Evolutionary conservation across 2,329 filamentous ascomycete species (phyloP).

Genomic region (Septoria linicola): DNA sequence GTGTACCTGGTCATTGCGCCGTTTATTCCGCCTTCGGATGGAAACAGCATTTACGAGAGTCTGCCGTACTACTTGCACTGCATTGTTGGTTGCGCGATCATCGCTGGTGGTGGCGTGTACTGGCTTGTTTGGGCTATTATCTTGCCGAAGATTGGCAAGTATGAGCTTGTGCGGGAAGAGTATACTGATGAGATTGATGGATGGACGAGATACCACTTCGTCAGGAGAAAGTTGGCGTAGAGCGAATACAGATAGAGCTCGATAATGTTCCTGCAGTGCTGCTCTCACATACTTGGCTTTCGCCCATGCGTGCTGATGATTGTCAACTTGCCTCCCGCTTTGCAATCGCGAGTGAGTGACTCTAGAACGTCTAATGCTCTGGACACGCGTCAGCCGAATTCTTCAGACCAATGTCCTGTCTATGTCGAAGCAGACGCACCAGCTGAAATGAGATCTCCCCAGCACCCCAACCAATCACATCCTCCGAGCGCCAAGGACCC

Average conservation of each 20-base stretch:
- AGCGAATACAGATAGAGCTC: neutral
- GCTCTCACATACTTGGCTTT: too few species aligned
- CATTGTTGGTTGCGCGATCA: slow-evolving; percentile 53
- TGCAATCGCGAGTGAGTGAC: too few species aligned
- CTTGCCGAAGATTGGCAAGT: slow-evolving; percentile 46
- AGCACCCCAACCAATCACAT: too few species aligned
- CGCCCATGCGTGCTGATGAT: too few species aligned
- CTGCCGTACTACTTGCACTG: slow-evolving; percentile 56
- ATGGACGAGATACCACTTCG: slow-evolving; percentile 43
- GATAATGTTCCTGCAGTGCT: neutral
- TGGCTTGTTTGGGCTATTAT: slow-evolving; percentile 54
- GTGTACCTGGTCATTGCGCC: slow-evolving; percentile 54
- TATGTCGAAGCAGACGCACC: too few species aligned
- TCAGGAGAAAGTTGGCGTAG: slow-evolving; percentile 19
- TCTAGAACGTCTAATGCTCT: too few species aligned
- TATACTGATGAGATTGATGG: slow-evolving; percentile 41
- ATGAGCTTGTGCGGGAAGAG: slow-evolving; percentile 37
- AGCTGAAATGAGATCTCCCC: too few species aligned
- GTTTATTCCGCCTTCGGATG: slow-evolving; percentile 51
- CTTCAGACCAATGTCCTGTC: too few species aligned
- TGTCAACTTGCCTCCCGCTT: too few species aligned
- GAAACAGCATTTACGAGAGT: slow-evolving; percentile 53
- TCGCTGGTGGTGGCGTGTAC: slow-evolving; percentile 52
- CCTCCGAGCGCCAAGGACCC: too few species aligned
- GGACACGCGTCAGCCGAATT: too few species aligned